These are phyloP conservation scores for Coemansia sp. DNA, from an alignment of 192 early-diverging fungal genomes.

Conservation along the genomic window DNA sequence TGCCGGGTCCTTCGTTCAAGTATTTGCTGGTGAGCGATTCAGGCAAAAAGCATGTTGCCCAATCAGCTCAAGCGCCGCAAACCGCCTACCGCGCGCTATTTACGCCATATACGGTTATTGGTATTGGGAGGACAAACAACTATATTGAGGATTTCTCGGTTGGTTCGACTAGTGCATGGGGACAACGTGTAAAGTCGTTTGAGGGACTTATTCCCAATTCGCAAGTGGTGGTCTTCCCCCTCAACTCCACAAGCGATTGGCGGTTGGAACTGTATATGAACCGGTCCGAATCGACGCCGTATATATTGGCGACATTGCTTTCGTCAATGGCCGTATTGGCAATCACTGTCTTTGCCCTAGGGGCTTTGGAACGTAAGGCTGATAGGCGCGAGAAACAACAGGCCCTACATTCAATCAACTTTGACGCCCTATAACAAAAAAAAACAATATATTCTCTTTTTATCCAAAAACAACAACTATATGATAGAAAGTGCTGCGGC, in stretches of 20 bases:
- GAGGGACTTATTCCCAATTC: constrained; percentile 92
- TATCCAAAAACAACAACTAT: background rate
- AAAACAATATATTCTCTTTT: background rate
- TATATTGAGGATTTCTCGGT: constrained; percentile 93
- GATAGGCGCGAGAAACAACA: constrained; percentile 73
- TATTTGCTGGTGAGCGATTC: constrained; percentile 75
- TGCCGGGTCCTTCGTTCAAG: constrained; percentile 80
- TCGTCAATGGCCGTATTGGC: constrained; percentile 65
- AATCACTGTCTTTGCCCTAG: constrained; percentile 62
- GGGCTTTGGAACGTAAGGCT: constrained; percentile 70
- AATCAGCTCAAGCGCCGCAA: constrained; percentile 76
- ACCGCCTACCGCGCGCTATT: constrained; percentile 68
- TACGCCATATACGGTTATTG: constrained; percentile 78
- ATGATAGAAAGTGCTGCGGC: no score
- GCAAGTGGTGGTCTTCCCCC: constrained; percentile 77
- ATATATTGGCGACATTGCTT: constrained; percentile 71
- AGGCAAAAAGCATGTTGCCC: constrained; percentile 70
- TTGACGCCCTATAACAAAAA: constrained; percentile 71
- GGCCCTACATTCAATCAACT: constrained; percentile 81
- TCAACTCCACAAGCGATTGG: constrained; percentile 54
- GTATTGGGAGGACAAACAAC: constrained; percentile 90
- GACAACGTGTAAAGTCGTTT: constrained; percentile 38
- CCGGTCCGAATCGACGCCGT: constrained; percentile 73
- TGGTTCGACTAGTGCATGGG: constrained; percentile 45
- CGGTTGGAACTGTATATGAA: constrained; percentile 85